Evolutionary conservation across 768 basidiomycete genomes (phyloP).

Genomic region (Amanita inopinata): DNA sequence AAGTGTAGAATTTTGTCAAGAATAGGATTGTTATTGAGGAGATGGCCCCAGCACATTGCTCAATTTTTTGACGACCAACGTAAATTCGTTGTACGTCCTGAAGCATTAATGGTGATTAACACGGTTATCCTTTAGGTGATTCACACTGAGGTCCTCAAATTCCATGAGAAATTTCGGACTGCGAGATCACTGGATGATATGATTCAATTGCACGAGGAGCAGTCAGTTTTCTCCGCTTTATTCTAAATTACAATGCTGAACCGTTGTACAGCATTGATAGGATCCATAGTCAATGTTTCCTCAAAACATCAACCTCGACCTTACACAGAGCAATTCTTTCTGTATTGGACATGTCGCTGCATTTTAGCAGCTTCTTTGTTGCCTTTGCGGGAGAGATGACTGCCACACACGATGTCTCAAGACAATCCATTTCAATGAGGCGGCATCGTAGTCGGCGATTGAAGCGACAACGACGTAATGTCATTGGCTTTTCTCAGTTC

Average conservation of each 20-base stretch:
- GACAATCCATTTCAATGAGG: conserved; percentile 40
- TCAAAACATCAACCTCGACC: conserved; percentile 46
- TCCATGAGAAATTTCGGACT: conserved; percentile 43
- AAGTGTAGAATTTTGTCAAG: conserved; percentile 21
- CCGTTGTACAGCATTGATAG: conserved; percentile 40
- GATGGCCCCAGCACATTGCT: conserved; percentile 39
- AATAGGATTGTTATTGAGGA: neutral
- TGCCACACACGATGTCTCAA: conserved; percentile 47
- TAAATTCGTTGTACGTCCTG: conserved; percentile 20
- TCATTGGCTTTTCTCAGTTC: conserved; percentile 51
- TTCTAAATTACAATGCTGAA: conserved; percentile 1
- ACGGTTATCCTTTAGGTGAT: conserved; percentile 41
- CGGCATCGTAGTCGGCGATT: conserved; percentile 57
- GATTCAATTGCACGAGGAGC: conserved; percentile 55
- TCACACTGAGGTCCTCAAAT: conserved; percentile 48
- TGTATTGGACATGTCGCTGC: conserved; percentile 64
- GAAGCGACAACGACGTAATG: conserved; percentile 41
- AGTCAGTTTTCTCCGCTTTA: conserved; percentile 37
- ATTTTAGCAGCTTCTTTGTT: conserved; percentile 57
- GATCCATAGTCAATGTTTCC: conserved; percentile 51
- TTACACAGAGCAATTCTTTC: conserved; percentile 58
- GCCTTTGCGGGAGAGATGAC: conserved; percentile 51
- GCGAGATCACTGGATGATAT: conserved; percentile 69
- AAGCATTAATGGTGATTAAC: conserved; percentile 3
- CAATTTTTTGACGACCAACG: conserved; percentile 68